Conservation (phyloP, 2,329 filamentous ascomycete species). For the Calcarisporium arbuscula region DNA sequence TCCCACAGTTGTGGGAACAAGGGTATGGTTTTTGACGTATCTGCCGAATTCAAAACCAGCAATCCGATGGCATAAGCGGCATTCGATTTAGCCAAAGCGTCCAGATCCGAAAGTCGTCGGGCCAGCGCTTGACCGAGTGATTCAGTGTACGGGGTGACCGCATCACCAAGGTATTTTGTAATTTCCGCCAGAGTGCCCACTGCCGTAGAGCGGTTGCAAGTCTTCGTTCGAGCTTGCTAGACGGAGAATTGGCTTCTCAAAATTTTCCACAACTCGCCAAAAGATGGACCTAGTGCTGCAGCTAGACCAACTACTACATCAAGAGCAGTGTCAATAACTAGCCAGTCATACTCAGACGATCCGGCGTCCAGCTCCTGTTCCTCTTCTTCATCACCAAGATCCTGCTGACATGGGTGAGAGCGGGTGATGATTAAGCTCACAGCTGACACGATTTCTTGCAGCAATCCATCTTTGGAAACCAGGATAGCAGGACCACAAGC, state of each 20-base stretch:
- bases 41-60: constrained; percentile 73
- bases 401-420: constrained; percentile 87
- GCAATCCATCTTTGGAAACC: constrained; percentile 57
- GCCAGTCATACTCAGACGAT: constrained; percentile 95
- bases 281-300: constrained; percentile 71
- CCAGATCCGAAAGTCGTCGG: constrained; percentile 83
- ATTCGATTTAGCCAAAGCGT: constrained; percentile 89
- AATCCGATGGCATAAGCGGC: constrained; percentile 87
- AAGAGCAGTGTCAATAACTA: constrained; percentile 88
- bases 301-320: constrained; percentile 85
- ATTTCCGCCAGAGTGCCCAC: constrained; percentile 91
- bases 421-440: constrained; percentile 78
- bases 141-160: constrained; percentile 75
- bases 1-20: constrained; percentile 72
- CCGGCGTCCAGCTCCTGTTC: constrained; percentile 65
- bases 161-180: constrained; percentile 73
- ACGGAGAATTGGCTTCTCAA: constrained; percentile 85
- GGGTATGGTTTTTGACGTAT: constrained; percentile 62
- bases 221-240: constrained; percentile 81
- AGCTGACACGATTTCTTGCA: constrained; percentile 70
- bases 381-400: constrained; percentile 76
- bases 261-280: constrained; percentile 92
- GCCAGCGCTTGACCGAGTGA: constrained; percentile 73
- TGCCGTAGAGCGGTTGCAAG: constrained; percentile 80
- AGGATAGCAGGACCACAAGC: constrained; percentile 84